phyloP scores from a whole-genome alignment of 345 rosid species.

The Excoecaria agallocha region DNA sequence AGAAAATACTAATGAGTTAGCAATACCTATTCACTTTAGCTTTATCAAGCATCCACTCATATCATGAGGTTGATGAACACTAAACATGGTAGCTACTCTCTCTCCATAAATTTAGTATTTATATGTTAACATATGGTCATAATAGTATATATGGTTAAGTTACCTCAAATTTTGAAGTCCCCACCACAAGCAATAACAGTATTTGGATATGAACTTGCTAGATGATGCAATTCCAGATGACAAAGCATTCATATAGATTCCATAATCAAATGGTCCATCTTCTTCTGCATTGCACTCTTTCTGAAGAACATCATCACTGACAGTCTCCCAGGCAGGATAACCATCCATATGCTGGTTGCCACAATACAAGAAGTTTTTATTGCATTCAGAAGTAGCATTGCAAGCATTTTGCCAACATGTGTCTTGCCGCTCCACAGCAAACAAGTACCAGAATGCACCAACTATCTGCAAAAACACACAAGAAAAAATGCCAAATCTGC shows the following conservation, averaged over 20 bases:
- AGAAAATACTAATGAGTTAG: too few species aligned
- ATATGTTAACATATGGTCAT: background rate
- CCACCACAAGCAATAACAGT: slow-evolving; percentile 95
- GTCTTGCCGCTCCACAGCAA: slow-evolving; percentile 80
- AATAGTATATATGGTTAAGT: background rate
- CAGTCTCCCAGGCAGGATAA: slow-evolving; percentile 47
- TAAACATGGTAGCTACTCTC: background rate
- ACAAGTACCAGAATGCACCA: slow-evolving; percentile 91
- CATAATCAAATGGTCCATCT: slow-evolving; percentile 64
- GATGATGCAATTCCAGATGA: slow-evolving; percentile 75
- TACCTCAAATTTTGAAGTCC: slow-evolving; percentile 99
- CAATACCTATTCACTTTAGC: too few species aligned
- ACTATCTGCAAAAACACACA: slow-evolving; percentile 54
- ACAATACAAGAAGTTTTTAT: slow-evolving; percentile 58
- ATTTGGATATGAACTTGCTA: slow-evolving; percentile 67
- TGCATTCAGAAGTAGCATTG: slow-evolving; percentile 27
- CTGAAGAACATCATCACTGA: slow-evolving; percentile 31
- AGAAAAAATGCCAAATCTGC: background rate
- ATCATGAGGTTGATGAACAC: too few species aligned
- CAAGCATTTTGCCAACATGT: slow-evolving; percentile 74
- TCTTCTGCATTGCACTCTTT: slow-evolving; percentile 32
- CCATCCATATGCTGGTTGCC: slow-evolving; percentile 52
- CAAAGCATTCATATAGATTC: slow-evolving; percentile 69
- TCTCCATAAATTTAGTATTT: background rate
- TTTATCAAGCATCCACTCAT: too few species aligned